Evolutionary conservation across 1,139 yeast genomes (phyloP).

Genomic region (Casaregolazyma lundiana): DNA sequence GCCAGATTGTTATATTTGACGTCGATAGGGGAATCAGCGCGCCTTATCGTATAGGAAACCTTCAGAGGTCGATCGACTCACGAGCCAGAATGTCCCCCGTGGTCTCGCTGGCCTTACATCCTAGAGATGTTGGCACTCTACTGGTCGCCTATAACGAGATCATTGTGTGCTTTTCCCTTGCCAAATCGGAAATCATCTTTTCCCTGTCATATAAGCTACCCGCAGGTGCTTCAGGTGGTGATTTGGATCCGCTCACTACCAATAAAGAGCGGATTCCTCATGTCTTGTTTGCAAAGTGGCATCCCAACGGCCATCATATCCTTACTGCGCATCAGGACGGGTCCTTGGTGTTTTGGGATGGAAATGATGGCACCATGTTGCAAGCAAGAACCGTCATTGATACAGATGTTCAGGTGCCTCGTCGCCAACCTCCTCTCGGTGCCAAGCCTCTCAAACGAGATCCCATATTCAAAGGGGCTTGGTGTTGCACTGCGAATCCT

Average conservation of each 20-base stretch:
- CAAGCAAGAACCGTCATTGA: conserved; percentile 73
- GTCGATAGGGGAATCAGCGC: conserved; percentile 71
- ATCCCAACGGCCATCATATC: conserved; percentile 87
- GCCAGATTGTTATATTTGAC: conserved; percentile 70
- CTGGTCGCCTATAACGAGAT: conserved; percentile 68
- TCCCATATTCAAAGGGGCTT: conserved; percentile 43
- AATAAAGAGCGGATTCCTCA: conserved; percentile 43
- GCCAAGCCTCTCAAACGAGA: conserved; percentile 27
- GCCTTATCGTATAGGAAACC: conserved; percentile 63
- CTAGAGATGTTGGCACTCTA: conserved; percentile 79
- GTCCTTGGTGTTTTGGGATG: conserved; percentile 89
- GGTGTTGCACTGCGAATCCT: conserved; percentile 80
- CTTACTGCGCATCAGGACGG: conserved; percentile 78
- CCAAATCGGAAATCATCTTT: conserved; percentile 52
- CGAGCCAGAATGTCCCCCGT: conserved; percentile 51
- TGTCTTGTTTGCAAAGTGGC: conserved; percentile 66
- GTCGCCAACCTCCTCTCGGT: conserved; percentile 16
- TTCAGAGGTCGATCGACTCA: conserved; percentile 47
- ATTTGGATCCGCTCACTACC: conserved; percentile 37
- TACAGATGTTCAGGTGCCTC: conserved; percentile 55
- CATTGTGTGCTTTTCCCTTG: conserved; percentile 66
- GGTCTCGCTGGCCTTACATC: conserved; percentile 68
- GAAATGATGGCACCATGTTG: conserved; percentile 64
- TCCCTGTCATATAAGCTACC: conserved; percentile 57
- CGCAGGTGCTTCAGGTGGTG: conserved; percentile 62